Evolutionary conservation across 2,329 filamentous ascomycete genomes (phyloP).

Genomic region (Annulohypoxylon truncatum): DNA sequence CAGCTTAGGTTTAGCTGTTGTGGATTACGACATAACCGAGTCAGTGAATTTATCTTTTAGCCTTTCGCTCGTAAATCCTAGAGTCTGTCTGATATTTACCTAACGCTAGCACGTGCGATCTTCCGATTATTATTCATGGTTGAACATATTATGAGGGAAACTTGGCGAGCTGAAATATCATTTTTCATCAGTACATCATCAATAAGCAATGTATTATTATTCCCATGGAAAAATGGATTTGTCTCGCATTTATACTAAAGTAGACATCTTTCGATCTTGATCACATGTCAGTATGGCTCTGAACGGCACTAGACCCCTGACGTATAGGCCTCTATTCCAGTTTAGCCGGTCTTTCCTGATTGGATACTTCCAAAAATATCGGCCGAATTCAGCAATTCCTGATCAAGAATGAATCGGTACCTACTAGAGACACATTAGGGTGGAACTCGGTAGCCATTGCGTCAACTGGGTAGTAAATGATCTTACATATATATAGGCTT

Average conservation of each 20-base stretch:
- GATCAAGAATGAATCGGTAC: no score
- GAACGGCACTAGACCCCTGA: no score
- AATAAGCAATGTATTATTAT: background rate
- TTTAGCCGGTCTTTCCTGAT: background rate
- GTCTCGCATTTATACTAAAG: no score
- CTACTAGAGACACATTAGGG: background rate
- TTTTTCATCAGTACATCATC: background rate
- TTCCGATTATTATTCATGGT: background rate
- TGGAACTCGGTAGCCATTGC: background rate
- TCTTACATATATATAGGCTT: no score
- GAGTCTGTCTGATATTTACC: conserved; percentile 1
- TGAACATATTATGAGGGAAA: background rate
- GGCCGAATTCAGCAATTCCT: background rate
- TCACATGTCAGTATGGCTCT: background rate
- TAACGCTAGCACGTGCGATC: background rate
- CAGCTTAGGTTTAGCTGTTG: background rate
- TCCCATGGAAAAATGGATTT: background rate
- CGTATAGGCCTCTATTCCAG: background rate
- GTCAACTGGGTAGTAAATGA: background rate
- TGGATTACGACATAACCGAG: conserved; percentile 30
- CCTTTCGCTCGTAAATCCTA: conserved; percentile 3
- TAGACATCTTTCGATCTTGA: background rate
- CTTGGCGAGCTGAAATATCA: background rate
- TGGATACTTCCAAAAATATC: background rate
- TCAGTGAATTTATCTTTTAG: conserved; percentile 5